Evolutionary conservation across 768 basidiomycete species (phyloP).

Genomic region (Xerocomus brunneocitrinus): DNA sequence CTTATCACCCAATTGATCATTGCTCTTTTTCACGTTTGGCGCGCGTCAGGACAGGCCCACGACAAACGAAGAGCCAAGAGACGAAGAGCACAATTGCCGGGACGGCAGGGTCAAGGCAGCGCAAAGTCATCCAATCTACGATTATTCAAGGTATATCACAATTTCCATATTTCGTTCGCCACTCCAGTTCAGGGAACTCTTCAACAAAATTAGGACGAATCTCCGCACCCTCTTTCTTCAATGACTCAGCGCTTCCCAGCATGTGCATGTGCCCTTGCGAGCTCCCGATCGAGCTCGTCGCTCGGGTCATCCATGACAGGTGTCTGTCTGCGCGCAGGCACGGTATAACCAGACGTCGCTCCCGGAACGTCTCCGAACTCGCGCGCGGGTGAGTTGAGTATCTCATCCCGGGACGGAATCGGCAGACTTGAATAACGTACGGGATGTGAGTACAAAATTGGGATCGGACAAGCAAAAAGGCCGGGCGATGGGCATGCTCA

Average conservation of each 20-base stretch:
- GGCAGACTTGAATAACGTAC: slow-evolving; percentile 49
- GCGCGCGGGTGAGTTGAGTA: slow-evolving; percentile 68
- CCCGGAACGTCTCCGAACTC: slow-evolving; percentile 58
- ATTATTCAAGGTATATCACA: neutral
- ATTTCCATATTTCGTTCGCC: neutral
- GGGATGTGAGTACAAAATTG: neutral
- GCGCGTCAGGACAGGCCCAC: too few species aligned
- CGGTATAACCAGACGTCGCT: slow-evolving; percentile 65
- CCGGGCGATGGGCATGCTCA: slow-evolving; percentile 21
- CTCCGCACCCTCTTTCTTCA: neutral
- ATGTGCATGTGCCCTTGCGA: slow-evolving; percentile 71
- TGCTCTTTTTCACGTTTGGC: too few species aligned
- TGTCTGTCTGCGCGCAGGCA: slow-evolving; percentile 45
- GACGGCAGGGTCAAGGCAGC: neutral
- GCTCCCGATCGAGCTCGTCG: slow-evolving; percentile 78
- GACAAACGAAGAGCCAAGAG: neutral
- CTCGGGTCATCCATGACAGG: slow-evolving; percentile 84
- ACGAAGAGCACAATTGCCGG: neutral
- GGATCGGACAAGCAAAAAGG: neutral
- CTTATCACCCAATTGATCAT: too few species aligned
- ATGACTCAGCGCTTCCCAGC: slow-evolving; percentile 31
- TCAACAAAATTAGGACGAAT: neutral
- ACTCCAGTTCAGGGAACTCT: neutral
- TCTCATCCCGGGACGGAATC: slow-evolving; percentile 78
- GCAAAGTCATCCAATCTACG: neutral